Percentiles rank a stretch among this genome's conserved stretches.
These are phyloP conservation scores for Aspergillus ostianus DNA, from an alignment of 495 filamentous ascomycete species.

Conservation along the genomic window DNA sequence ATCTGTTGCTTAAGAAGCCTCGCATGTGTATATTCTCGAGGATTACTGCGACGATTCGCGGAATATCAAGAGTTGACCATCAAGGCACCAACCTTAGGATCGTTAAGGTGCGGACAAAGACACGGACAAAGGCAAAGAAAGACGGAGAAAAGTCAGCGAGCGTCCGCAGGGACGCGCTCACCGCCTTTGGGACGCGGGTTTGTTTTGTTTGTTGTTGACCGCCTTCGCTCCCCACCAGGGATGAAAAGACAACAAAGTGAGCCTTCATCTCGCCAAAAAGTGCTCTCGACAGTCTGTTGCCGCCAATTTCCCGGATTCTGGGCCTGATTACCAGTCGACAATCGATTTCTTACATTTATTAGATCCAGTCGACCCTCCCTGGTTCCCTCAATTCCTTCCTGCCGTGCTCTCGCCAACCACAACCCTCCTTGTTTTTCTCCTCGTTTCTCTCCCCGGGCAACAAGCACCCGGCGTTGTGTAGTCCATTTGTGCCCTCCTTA, in stretches of 20 bases:
- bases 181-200: conserved; percentile 39
- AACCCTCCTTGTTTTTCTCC: conserved; percentile 15
- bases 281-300: conserved; percentile 4
- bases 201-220: conserved; percentile 36
- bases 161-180: conserved; percentile 27
- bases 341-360: conserved; percentile 8
- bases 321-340: conserved; percentile 9
- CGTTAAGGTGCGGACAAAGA: not conserved
- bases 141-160: not conserved
- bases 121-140: not conserved
- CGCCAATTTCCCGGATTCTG: conserved; percentile 16
- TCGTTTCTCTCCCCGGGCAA: conserved; percentile 22
- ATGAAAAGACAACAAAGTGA: conserved; percentile 19
- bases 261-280: conserved; percentile 10
- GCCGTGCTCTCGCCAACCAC: not conserved
- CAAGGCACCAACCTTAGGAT: too few species aligned
- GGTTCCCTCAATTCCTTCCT: not conserved
- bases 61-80: not conserved
- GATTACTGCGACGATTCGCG: not conserved
- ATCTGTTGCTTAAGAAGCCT: not conserved
- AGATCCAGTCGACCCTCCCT: not conserved
- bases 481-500: conserved; percentile 11
- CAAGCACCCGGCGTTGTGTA: conserved; percentile 16
- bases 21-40: not conserved
- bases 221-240: conserved; percentile 28